Percentiles rank a stretch among this genome's conserved stretches.
These are phyloP conservation scores for Aspergillus sojae DNA, from an alignment of 2,329 filamentous ascomycete species.

Conservation along the genomic window DNA sequence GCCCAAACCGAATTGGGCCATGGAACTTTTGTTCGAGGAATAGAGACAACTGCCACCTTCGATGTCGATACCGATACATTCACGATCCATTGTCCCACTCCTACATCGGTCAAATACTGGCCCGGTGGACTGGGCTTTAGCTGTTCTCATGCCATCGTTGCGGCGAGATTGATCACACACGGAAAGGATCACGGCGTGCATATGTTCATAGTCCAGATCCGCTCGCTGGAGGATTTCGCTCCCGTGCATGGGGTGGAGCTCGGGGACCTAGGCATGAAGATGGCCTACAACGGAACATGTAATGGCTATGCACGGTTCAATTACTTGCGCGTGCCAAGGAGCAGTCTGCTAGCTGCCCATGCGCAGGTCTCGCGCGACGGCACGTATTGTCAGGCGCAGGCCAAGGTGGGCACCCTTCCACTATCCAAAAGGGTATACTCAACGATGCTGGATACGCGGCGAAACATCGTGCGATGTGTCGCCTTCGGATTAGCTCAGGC, in stretches of 20 bases:
- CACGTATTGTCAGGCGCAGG: not conserved
- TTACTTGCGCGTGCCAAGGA: not conserved
- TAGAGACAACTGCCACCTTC: slow-evolving; percentile 36
- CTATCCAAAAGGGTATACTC: slow-evolving; percentile 10
- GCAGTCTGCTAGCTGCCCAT: slow-evolving; percentile 6
- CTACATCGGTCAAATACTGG: slow-evolving; percentile 7
- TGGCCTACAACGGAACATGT: slow-evolving; percentile 10
- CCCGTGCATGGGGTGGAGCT: slow-evolving; percentile 2
- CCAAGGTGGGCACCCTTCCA: not conserved
- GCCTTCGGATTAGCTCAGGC: slow-evolving; percentile 9
- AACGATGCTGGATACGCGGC: slow-evolving; percentile 12
- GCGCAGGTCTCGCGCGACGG: slow-evolving; percentile 5
- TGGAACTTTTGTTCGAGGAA: slow-evolving; percentile 54
- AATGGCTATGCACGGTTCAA: slow-evolving; percentile 11
- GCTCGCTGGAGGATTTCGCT: slow-evolving; percentile 3
- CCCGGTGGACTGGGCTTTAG: slow-evolving; percentile 6
- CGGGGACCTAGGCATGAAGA: slow-evolving; percentile 8
- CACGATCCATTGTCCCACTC: slow-evolving; percentile 3
- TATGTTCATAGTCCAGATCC: slow-evolving; percentile 12
- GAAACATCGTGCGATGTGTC: slow-evolving; percentile 10
- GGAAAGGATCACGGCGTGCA: slow-evolving; percentile 5
- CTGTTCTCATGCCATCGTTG: slow-evolving; percentile 7
- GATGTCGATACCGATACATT: not conserved
- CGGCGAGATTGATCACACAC: not conserved
- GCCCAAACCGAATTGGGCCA: slow-evolving; percentile 56